Evolutionary conservation across 2,329 filamentous ascomycete species (phyloP), one percentile per base, ranked within the genome.

Genomic region (Aurifilum marmelostoma): DNA sequence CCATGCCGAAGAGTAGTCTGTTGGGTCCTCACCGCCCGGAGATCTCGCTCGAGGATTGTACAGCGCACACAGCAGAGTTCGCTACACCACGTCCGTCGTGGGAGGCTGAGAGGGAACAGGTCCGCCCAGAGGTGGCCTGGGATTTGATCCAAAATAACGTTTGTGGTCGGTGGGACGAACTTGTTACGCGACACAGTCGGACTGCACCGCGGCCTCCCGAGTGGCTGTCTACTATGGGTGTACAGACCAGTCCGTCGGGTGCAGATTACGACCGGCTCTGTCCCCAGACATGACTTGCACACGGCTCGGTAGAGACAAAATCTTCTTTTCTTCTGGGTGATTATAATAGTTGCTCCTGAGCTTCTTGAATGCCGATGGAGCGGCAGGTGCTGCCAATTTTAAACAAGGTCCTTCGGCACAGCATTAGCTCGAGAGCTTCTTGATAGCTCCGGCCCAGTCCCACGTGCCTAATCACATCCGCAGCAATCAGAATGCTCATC

Each of bases 101-200:
- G 52, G 12, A 6, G 6, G 52, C 27, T 29, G 12, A 5, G 18
- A 47, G 21, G 50, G n/a, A 9, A 27, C 27, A 56, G 24, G 52
- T 8, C n/a, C 52, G 14, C 52, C 27, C 14, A 56, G 24, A 32
- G 14, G 52, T 29, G 4, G 52, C 52, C 52, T 29, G 52, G 56
- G 56, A 37, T 9, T n/a, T 16, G 56, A 59, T 12, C 56, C 32
- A 6, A 59, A 59, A n/a, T 4, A 59, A 59, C 18, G 18, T 59
- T 12, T 32, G 37, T 27, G 54, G 47, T 11, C 39, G 39, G 62
- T 50, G 65, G 56, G 24, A 60, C 39, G 16, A 63, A 37, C 27
- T 21, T 11, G 61, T 68, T 61, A 52, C 62, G 62, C 66, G 60
- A 21, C 66, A 63, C 66, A 63, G 58, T 32, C n/a, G 32, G 54